Evolutionary conservation across 495 filamentous ascomycete species (phyloP).

Genomic region (Immersiella caudata): DNA sequence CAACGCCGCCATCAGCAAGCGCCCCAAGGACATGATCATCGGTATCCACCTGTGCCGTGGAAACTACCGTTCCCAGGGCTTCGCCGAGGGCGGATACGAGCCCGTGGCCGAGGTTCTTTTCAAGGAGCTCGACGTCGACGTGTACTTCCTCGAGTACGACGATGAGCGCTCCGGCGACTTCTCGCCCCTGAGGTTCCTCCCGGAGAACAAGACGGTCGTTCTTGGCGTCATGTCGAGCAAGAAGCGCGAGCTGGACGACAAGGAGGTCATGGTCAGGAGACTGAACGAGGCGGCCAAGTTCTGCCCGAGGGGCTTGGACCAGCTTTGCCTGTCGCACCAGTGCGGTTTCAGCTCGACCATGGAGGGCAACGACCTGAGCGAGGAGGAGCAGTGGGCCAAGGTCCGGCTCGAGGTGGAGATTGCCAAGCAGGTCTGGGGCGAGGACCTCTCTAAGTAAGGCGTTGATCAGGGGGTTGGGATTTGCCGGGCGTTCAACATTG

Average conservation of each 20-base stretch:
- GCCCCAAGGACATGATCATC: constrained; percentile 63
- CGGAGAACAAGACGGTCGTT: constrained; percentile 66
- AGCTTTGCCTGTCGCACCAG: constrained; percentile 67
- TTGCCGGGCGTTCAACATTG: constrained; percentile 5
- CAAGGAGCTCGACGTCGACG: constrained; percentile 64
- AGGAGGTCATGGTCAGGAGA: constrained; percentile 59
- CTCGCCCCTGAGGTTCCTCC: constrained; percentile 63
- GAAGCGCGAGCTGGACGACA: constrained; percentile 63
- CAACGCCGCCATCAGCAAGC: constrained; percentile 60
- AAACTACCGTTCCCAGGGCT: constrained; percentile 61
- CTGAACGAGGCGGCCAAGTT: constrained; percentile 62
- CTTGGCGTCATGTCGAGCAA: constrained; percentile 69
- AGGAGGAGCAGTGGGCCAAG: constrained; percentile 62
- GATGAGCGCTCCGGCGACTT: constrained; percentile 68
- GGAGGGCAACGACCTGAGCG: constrained; percentile 62
- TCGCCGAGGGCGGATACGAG: constrained; percentile 70
- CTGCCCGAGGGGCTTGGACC: constrained; percentile 60
- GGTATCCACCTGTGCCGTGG: constrained; percentile 69
- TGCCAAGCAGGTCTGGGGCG: constrained; percentile 53
- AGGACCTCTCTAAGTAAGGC: constrained; percentile 42
- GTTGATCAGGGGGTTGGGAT: background rate
- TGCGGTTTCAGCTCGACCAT: constrained; percentile 69
- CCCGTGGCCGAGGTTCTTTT: constrained; percentile 67
- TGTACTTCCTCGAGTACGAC: constrained; percentile 72
- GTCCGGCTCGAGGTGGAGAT: constrained; percentile 48